phyloP scores from a whole-genome alignment of 805 yeast species.

The Metschnikowia cerradonensis region DNA sequence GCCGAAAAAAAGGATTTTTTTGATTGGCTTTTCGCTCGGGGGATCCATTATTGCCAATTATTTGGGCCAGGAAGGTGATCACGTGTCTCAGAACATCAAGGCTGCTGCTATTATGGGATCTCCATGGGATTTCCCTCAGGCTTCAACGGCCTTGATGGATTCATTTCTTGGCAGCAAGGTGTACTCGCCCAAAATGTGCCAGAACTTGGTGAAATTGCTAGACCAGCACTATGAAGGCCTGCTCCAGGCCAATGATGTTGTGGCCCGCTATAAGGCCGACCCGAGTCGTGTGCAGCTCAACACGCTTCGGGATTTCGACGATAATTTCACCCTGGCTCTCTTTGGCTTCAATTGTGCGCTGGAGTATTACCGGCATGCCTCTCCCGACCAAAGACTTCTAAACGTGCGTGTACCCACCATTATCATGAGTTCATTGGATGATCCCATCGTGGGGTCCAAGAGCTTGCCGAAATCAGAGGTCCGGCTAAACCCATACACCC shows the following conservation, averaged over 20 bases:
- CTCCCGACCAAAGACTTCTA: constrained; percentile 54
- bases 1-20: constrained; percentile 62
- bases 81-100: constrained; percentile 46
- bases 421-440: constrained; percentile 60
- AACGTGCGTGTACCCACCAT: constrained; percentile 59
- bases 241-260: constrained; percentile 20
- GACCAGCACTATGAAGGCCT: constrained; percentile 29
- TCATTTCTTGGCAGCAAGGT: constrained; percentile 36
- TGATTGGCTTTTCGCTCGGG: constrained; percentile 71
- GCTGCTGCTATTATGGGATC: constrained; percentile 60
- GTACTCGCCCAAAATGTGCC: constrained; percentile 42
- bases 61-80: constrained; percentile 57
- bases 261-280: constrained; percentile 25
- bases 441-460: constrained; percentile 57
- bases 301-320: constrained; percentile 56
- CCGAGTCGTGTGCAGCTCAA: constrained; percentile 31
- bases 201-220: constrained; percentile 32
- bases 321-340: constrained; percentile 53
- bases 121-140: constrained; percentile 70
- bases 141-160: constrained; percentile 41
- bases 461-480: constrained; percentile 51
- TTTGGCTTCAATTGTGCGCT: constrained; percentile 60
- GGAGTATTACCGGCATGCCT: constrained; percentile 63
- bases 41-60: constrained; percentile 64
- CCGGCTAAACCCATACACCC: constrained; percentile 52